Percentiles rank a stretch among this genome's conserved stretches.
phyloP scores from a whole-genome alignment of 305 asterid species.

The Fraxinus velutina region DNA sequence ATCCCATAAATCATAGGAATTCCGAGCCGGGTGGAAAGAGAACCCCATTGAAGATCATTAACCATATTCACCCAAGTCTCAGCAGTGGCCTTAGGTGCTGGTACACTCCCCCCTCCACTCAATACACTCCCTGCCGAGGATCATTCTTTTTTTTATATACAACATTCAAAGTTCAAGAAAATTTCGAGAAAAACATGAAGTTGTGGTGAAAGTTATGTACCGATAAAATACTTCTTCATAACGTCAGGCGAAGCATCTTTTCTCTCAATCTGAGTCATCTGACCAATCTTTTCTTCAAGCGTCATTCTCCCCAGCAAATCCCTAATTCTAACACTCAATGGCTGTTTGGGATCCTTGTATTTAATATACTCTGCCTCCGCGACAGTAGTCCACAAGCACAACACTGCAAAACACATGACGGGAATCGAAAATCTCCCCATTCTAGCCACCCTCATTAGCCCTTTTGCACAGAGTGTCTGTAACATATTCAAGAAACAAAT shows the following conservation, averaged over 20 bases:
- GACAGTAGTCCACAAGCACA: constrained; percentile 19
- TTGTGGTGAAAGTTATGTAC: constrained; percentile 7
- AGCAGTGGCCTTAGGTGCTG: too few species aligned
- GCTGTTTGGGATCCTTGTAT: constrained; percentile 48
- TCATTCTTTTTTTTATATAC: too few species aligned
- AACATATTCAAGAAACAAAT: not conserved
- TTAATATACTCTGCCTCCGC: constrained; percentile 31
- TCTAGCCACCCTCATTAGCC: constrained; percentile 14
- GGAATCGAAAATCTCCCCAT: constrained; percentile 23
- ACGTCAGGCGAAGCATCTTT: constrained; percentile 27
- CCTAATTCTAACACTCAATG: constrained; percentile 33
- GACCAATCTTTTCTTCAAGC: constrained; percentile 53
- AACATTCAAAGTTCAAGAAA: too few species aligned
- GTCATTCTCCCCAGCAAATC: constrained; percentile 55
- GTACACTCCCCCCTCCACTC: too few species aligned
- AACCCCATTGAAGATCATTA: constrained; percentile 25
- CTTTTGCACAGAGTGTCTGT: not conserved
- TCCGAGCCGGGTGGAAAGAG: constrained; percentile 53
- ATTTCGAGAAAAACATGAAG: not conserved
- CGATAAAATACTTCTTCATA: constrained; percentile 40
- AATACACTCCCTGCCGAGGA: too few species aligned
- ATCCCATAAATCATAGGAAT: constrained; percentile 56
- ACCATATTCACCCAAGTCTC: too few species aligned
- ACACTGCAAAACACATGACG: constrained; percentile 19
- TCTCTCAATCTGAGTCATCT: constrained; percentile 53